Evolutionary conservation across 176 grass and related monocot genomes (phyloP).

Genomic region (Carex parvula): DNA sequence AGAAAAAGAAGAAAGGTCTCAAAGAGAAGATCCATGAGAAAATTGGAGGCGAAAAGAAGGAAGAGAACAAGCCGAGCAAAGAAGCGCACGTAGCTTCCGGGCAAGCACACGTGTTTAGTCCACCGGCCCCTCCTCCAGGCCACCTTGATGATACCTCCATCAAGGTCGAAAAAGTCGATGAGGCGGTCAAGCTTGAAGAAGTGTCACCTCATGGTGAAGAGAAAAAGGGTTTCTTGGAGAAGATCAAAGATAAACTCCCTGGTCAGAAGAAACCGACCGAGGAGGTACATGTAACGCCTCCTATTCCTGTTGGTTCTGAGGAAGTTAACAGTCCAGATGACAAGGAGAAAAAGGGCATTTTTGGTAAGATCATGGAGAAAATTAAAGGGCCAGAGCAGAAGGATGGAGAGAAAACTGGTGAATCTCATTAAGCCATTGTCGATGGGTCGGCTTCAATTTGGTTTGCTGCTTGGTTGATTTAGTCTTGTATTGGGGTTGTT

Average conservation of each 20-base stretch:
- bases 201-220: constrained; percentile 38
- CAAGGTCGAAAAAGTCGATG: constrained; percentile 59
- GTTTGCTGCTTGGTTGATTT: constrained; percentile 12
- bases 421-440: not conserved
- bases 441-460: not conserved
- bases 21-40: constrained; percentile 93
- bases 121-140: not conserved
- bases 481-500: not conserved
- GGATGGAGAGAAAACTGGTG: constrained; percentile 41
- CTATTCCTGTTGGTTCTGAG: not conserved
- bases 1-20: constrained; percentile 89
- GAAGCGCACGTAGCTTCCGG: constrained; percentile 1
- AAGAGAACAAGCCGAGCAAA: constrained; percentile 12
- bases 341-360: constrained; percentile 85
- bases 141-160: constrained; percentile 39
- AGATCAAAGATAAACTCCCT: constrained; percentile 97
- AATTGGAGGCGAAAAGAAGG: constrained; percentile 47
- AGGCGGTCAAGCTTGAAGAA: constrained; percentile 17
- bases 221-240: constrained; percentile 93
- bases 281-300: constrained; percentile 21
- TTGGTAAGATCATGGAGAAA: constrained; percentile 98
- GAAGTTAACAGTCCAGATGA: constrained; percentile 45
- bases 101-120: constrained; percentile 4
- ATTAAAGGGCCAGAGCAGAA: constrained; percentile 56
- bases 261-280: constrained; percentile 60